Evolutionary conservation across 805 yeast genomes (phyloP).

Genomic region (Candida qinlingensis): DNA sequence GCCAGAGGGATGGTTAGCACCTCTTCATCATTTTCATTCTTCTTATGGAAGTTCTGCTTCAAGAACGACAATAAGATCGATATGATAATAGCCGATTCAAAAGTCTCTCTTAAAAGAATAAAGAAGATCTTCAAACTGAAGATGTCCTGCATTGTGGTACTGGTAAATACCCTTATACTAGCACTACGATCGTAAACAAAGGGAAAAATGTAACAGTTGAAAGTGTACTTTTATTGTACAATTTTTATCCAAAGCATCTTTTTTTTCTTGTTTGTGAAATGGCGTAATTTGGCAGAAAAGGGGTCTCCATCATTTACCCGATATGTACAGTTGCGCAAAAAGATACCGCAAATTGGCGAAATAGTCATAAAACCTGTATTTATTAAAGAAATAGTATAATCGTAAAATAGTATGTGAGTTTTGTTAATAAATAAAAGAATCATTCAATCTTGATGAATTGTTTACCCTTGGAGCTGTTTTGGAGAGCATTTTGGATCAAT

Average conservation of each 20-base stretch:
- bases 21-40: conserved; percentile 2
- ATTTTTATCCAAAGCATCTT: background rate
- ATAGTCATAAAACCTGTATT: no score
- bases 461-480: conserved; percentile 37
- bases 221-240: background rate
- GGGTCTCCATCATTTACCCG: background rate
- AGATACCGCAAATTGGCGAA: background rate
- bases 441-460: conserved; percentile 35
- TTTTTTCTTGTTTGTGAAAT: background rate
- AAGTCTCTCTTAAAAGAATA: conserved; percentile 85
- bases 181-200: background rate
- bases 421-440: background rate
- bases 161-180: no score
- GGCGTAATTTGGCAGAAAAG: background rate
- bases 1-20: conserved; percentile 26
- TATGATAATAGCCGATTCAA: conserved; percentile 88
- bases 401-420: background rate
- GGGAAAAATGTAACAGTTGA: background rate
- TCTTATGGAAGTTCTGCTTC: conserved; percentile 70
- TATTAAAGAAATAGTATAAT: no score
- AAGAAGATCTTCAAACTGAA: conserved; percentile 62
- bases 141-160: conserved; percentile 18
- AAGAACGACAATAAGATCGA: conserved; percentile 89
- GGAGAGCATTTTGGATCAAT: conserved; percentile 31
- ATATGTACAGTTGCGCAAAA: background rate